A percentile compares a stretch with the other conserved stretches of the same genome.
Evolutionary conservation across 495 filamentous ascomycete genomes (phyloP).

Genomic region (Saxophila tyrrhenica): DNA sequence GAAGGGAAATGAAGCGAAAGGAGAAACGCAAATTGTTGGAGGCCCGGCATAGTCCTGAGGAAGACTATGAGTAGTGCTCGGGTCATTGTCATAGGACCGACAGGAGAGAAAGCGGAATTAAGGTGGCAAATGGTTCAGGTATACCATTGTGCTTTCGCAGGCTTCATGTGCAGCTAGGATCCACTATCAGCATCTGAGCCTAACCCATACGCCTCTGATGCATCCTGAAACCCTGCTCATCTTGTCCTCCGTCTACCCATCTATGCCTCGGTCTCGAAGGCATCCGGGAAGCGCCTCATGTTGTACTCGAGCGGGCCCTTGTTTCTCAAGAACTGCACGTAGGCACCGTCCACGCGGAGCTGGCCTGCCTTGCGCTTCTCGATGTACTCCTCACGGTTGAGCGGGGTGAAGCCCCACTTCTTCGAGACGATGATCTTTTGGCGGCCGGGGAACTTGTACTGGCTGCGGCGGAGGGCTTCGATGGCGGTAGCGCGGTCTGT

Average conservation of each 20-base stretch:
- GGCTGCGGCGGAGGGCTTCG: slow-evolving; percentile 93
- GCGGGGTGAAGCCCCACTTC: slow-evolving; percentile 99
- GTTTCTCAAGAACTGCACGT: slow-evolving; percentile 95
- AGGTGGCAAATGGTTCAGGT: neutral
- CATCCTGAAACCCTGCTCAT: neutral
- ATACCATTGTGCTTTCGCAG: neutral
- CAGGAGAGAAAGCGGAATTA: too few relatives aligned
- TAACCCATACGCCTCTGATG: neutral
- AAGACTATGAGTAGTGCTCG: neutral
- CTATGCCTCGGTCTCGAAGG: slow-evolving; percentile 46
- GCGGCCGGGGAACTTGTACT: slow-evolving; percentile 99
- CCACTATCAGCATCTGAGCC: neutral
- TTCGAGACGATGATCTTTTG: slow-evolving; percentile 99
- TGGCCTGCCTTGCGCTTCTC: slow-evolving; percentile 79
- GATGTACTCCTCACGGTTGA: slow-evolving; percentile 93
- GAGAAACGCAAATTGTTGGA: too few relatives aligned
- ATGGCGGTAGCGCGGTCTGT: slow-evolving; percentile 79
- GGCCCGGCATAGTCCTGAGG: neutral
- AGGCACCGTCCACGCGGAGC: slow-evolving; percentile 91
- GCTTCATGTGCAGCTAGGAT: neutral
- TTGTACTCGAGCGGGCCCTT: slow-evolving; percentile 75
- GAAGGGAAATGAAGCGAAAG: too few relatives aligned
- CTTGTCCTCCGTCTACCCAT: neutral
- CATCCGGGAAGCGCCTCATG: slow-evolving; percentile 84
- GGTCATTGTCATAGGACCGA: too few relatives aligned